phyloP scores from a whole-genome alignment of 164 flowering plant genomes.

The Macadamia tetraphylla region DNA sequence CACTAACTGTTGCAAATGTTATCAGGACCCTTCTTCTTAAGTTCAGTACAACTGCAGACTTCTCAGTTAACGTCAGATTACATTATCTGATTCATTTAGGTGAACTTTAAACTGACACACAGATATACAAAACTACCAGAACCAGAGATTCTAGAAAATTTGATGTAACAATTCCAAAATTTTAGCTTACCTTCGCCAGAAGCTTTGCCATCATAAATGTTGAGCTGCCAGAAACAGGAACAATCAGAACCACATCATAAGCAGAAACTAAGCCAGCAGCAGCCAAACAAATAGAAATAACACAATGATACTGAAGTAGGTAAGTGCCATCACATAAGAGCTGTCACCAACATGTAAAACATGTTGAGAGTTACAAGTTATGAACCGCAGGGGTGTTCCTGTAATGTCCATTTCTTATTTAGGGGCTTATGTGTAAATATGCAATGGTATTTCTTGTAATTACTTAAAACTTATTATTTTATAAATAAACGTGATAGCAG shows the following conservation, averaged over 20 bases:
- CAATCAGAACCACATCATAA: neutral
- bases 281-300: neutral
- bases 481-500: too few relatives aligned
- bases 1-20: too few relatives aligned
- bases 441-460: too few relatives aligned
- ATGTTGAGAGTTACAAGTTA: too few relatives aligned
- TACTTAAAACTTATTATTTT: too few relatives aligned
- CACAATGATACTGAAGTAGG: neutral
- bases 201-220: slow-evolving; percentile 78
- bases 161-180: neutral
- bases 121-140: neutral
- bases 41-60: neutral
- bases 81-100: neutral
- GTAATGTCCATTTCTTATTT: too few relatives aligned
- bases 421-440: too few relatives aligned
- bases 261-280: neutral
- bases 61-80: neutral
- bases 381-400: too few relatives aligned
- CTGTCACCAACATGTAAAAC: neutral
- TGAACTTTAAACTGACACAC: neutral
- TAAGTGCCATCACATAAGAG: neutral
- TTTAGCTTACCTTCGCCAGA: slow-evolving; percentile 54
- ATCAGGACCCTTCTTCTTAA: too few relatives aligned
- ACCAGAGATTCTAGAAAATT: neutral
- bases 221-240: slow-evolving; percentile 51